phyloP scores from a whole-genome alignment of 2,329 filamentous ascomycete genomes.

The Diplodia mutila region DNA sequence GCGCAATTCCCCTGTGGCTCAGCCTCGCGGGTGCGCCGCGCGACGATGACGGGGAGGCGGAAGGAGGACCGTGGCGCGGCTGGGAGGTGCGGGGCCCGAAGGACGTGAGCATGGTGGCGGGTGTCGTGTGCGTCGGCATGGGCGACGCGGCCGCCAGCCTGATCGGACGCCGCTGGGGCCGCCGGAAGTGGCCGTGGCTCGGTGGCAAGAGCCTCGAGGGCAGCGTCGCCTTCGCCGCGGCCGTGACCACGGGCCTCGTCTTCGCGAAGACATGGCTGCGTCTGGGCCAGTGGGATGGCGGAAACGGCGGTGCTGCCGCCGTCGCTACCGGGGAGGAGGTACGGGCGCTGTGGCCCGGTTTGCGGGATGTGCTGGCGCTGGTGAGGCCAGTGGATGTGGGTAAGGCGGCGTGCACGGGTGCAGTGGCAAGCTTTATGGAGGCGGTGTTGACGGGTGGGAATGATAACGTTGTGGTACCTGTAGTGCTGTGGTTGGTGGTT shows the following conservation, averaged over 20 bases:
- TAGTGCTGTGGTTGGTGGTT: constrained; percentile 90
- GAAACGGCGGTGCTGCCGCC: constrained; percentile 26
- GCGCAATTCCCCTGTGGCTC: constrained; percentile 92
- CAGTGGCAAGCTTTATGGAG: constrained; percentile 86
- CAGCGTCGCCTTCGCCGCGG: constrained; percentile 74
- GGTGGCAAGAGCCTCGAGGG: constrained; percentile 96
- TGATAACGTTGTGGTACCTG: constrained; percentile 95
- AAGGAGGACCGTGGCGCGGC: constrained; percentile 60
- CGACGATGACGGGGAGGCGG: constrained; percentile 54
- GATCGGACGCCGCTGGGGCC: constrained; percentile 83
- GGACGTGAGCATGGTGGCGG: constrained; percentile 88
- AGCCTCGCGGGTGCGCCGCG: constrained; percentile 72
- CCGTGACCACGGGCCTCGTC: constrained; percentile 76
- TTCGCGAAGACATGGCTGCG: constrained; percentile 74
- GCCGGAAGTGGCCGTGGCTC: constrained; percentile 92
- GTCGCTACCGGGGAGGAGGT: constrained; percentile 38
- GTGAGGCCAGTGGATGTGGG: constrained; percentile 29
- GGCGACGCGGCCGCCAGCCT: constrained; percentile 92
- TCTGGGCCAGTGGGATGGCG: constrained; percentile 69
- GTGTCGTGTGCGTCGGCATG: constrained; percentile 91
- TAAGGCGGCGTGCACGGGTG: constrained; percentile 74
- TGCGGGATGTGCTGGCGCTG: constrained; percentile 36
- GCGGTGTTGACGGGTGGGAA: constrained; percentile 95
- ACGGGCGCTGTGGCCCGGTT: constrained; percentile 39
- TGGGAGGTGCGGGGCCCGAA: constrained; percentile 71